These are phyloP conservation scores for Penicillium angulare DNA, from an alignment of 495 filamentous ascomycete species.

Conservation along the genomic window DNA sequence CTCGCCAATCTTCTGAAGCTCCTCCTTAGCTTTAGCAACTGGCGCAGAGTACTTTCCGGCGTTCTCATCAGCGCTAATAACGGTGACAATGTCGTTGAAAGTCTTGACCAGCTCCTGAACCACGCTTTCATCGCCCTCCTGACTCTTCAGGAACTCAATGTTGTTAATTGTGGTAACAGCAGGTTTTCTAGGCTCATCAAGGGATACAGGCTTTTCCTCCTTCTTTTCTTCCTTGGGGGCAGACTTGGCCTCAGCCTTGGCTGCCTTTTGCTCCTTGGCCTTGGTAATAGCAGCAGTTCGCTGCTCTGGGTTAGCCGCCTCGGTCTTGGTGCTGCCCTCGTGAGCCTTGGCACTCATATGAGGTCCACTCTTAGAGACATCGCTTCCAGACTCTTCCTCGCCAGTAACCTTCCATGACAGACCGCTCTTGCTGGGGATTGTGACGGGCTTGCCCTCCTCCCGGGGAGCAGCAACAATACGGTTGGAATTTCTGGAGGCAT, in stretches of 20 bases:
- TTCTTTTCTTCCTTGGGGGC: constrained; percentile 35
- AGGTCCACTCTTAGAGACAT: constrained; percentile 44
- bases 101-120: constrained; percentile 94
- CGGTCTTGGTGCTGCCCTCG: constrained; percentile 34
- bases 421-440: constrained; percentile 80
- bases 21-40: constrained; percentile 77
- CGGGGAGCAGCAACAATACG: constrained; percentile 41
- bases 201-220: constrained; percentile 30
- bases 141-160: constrained; percentile 72
- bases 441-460: constrained; percentile 70
- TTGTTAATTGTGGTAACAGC: constrained; percentile 49
- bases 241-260: constrained; percentile 30
- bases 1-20: constrained; percentile 70
- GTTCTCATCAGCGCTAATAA: constrained; percentile 78
- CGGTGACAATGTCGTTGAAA: constrained; percentile 90
- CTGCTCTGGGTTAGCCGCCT: constrained; percentile 32
- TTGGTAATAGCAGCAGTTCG: constrained; percentile 36
- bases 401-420: constrained; percentile 78
- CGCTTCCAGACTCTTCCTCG: constrained; percentile 39
- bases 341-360: constrained; percentile 46
- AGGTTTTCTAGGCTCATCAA: constrained; percentile 33
- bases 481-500: constrained; percentile 54
- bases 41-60: constrained; percentile 70
- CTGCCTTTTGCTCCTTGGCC: constrained; percentile 43
- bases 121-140: constrained; percentile 74